Base-by-base conservation (phyloP, 208 protist genomes). In the Acanthamoeba sp. region DNA sequence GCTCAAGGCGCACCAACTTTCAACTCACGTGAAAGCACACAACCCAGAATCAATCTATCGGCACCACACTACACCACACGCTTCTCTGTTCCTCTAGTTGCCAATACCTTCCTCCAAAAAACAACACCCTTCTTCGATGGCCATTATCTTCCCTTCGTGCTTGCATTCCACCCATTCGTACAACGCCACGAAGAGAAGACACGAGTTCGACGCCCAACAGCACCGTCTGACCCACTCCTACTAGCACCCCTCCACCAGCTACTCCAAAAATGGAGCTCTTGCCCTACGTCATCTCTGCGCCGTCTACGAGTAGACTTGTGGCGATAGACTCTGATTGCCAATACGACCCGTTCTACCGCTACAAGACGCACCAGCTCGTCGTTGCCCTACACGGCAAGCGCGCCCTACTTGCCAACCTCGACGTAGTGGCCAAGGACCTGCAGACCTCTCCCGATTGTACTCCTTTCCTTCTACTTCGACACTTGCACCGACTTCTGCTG, bases 371-470 rank as follows among this genome's bases (percentile, higher is more conserved):
- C 38, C 69, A 80, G 38, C 38, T 80, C 32, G 38, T 80, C 2
- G 69, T 80, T 9, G 20, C 10, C 69, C 48, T 80, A 18, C 32
- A 80, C 22, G 69, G 69, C 69, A 80, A 45, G 36, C 69, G 36
- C 38, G 69, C 36, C 34, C 34, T 38, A 2, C 38, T 80, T 20
- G 27, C 24, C 38, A 80, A 80, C 10, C 32, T 80, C 36, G 69
- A 80, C 14, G 2, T n/a, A 9, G 69, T 80, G 14, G 69, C 69
- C 36, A 10, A 50, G 20, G 16, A 80, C 69, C 69, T 80, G 10
- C 69, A 80, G 24, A 80, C 69, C 69, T 80, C 69, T 24, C 20
- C 69, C 16, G 69, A 80, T 36, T 80, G 69, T 80, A 80, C 69
- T 48, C 9, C 16, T 38, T 0, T 38, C 12, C 64, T 29, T 7